Evolutionary conservation across 2,329 filamentous ascomycete species (phyloP), one percentile per base, ranked within the genome.

Genomic region (Trichoderma atrobrunneum): DNA sequence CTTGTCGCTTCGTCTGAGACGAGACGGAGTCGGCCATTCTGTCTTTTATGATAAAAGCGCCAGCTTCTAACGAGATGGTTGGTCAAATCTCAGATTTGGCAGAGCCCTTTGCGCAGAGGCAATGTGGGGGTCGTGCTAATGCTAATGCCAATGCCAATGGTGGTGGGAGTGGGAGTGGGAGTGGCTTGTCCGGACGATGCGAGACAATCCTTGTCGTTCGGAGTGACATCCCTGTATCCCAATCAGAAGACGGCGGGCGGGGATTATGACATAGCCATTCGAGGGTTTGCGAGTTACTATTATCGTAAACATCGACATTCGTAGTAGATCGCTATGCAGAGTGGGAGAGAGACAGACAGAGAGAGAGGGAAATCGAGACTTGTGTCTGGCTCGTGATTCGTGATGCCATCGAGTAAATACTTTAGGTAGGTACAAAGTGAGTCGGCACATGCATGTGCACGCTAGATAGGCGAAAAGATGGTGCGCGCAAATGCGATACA

Each of bases 231-330:
- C 67, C 28, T 56, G 71, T 43, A 18, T 21, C 61, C 65, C 67
- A 71, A 71, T 67, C 68, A 73, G 54, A 71, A 28, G 34, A 36
- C 60, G n/a, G 36, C 34, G 21, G 51, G 72, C 67, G 72, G 72
- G 26, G 72, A 67, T 63, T 34, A 73, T 73, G 72, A 73, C 72
- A 73, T 73, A 61, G 59, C 61, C 54, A 56, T 39, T 72, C 51
- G 51, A 62, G 60, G 60, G 36, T 39, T 61, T 51, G 43, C n/a
- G 10, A 21, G 10, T 51, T 5, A 48, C 16, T 21, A 51, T 11
- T 51, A 51, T 51, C 43, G 43, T 51, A 51, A 51, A 24, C 5
- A 24, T 51, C n/a, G n/a, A 39, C 36, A 18, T 39, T 51, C 10
- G 43, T 8, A 11, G 43, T 48, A 48, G 43, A 48, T 48, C n/a